These are phyloP conservation scores for Phytophthora boehmeriae DNA, from an alignment of 352 stramenopile genomes.

Conservation along the genomic window DNA sequence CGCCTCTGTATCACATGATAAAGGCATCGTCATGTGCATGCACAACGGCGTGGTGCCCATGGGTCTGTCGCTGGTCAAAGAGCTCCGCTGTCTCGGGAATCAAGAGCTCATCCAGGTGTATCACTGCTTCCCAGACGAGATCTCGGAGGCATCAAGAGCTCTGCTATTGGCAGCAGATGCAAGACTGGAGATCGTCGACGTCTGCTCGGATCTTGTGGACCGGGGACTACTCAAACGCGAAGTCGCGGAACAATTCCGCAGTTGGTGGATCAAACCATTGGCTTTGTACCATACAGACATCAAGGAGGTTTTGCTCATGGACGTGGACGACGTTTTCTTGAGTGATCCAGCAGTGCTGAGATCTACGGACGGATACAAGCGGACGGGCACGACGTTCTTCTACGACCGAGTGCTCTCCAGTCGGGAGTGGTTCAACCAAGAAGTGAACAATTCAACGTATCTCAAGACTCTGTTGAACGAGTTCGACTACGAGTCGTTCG, in stretches of 20 bases:
- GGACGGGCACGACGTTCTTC: constrained; percentile 51
- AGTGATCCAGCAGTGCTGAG: constrained; percentile 46
- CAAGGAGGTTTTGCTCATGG: constrained; percentile 41
- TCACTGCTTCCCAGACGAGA: constrained; percentile 38
- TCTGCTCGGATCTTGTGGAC: constrained; percentile 34
- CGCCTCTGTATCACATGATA: constrained; percentile 15
- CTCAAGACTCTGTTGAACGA: constrained; percentile 46
- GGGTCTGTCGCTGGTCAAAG: constrained; percentile 39
- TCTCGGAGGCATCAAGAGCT: constrained; percentile 26
- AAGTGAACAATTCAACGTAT: constrained; percentile 37
- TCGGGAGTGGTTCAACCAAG: constrained; percentile 34
- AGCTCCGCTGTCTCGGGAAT: constrained; percentile 37
- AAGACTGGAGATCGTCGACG: constrained; percentile 41
- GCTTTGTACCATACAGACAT: constrained; percentile 41
- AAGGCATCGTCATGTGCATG: constrained; percentile 43
- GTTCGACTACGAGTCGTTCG: constrained; percentile 51
- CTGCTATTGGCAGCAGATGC: constrained; percentile 22
- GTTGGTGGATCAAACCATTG: constrained; percentile 49
- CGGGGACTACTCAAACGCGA: constrained; percentile 21
- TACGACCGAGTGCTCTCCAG: constrained; percentile 39
- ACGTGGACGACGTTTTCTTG: constrained; percentile 58
- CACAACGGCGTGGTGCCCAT: constrained; percentile 32
- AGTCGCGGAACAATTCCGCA: constrained; percentile 32
- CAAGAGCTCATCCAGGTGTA: constrained; percentile 46
- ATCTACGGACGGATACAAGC: constrained; percentile 35